phyloP scores from a whole-genome alignment of 1,139 yeast species.

The Keqinozyma sinolaborantium region DNA sequence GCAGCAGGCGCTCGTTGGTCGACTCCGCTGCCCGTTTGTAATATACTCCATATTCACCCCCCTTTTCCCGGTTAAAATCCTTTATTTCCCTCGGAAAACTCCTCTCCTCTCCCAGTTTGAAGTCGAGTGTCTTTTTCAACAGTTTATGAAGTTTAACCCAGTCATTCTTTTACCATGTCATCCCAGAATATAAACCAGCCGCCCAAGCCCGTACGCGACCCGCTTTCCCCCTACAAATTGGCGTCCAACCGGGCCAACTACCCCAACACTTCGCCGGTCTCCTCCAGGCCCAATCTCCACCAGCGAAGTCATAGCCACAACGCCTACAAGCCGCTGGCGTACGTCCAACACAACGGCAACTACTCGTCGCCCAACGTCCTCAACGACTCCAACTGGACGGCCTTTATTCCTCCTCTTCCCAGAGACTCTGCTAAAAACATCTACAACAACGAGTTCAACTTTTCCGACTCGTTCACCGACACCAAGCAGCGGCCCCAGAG shows the following conservation, averaged over 20 bases:
- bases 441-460: constrained; percentile 7
- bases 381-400: constrained; percentile 12
- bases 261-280: too few species aligned
- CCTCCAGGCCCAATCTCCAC: constrained; percentile 6
- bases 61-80: too few species aligned
- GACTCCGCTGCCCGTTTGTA: too few species aligned
- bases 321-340: too few species aligned
- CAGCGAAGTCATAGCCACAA: constrained; percentile 12
- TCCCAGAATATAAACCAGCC: too few species aligned
- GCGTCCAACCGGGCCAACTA: constrained; percentile 1
- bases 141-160: not conserved
- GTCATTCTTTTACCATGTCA: not conserved
- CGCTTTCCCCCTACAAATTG: constrained; percentile 1
- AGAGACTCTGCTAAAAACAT: constrained; percentile 3
- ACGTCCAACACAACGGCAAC: too few species aligned
- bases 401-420: constrained; percentile 19
- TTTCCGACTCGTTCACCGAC: constrained; percentile 7
- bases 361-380: not conserved
- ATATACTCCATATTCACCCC: too few species aligned
- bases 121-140: not conserved
- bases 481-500: constrained; percentile 10
- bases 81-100: too few species aligned
- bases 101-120: too few species aligned
- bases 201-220: too few species aligned
- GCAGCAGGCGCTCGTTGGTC: too few species aligned